Base-by-base conservation (phyloP, 1,139 yeast species). In the Scheffersomyces stambukii region DNA sequence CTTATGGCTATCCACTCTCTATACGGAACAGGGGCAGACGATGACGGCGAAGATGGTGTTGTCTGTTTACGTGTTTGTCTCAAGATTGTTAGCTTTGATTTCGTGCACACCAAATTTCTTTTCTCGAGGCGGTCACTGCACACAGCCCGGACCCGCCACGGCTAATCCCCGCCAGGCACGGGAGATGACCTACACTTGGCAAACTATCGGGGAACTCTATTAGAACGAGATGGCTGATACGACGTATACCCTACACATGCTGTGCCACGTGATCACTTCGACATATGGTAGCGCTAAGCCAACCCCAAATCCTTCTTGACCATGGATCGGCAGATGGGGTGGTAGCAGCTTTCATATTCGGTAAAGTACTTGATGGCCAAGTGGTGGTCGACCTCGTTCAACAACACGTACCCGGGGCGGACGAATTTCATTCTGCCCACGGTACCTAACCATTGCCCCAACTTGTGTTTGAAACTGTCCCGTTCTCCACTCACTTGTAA, bases 341-440 rank as follows among this genome's bases (percentile, higher is more conserved):
- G 96, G 56, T 86, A 86, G 28, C 69, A 62, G 23, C 51, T 48
- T 50, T 77, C 75, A 50, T 67, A 70, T 49, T 68, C 68, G 25
- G 59, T 60, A 59, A 83, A 88, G 12, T 86, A 83, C 3, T 52
- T 52, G 13, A 80, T 47, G 0, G 96, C 96, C 42, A 79, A 60
- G 8, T 68, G 59, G 29, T 73, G 75, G 51, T 84, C 83, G 15
- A 81, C 89, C 13, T 61, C 50, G 50, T 77, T 70, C 37, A 88
- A 64, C 38, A 77, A 59, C 21, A 75, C 69, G 59, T 75, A 86
- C 2, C 94, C 88, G 15, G 96, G 95, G 54, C 96, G 74, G 21
- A 85, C 95, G 52, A 79, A 88, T 64, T 88, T 88, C 96, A 88
- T 88, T 64, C 96, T 75, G 13, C 96, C 96, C 16, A 86, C 93